Evolutionary conservation across 139 green algal species (phyloP), one percentile per base, ranked within the genome.

Genomic region (Mychonastes homosphaera): DNA sequence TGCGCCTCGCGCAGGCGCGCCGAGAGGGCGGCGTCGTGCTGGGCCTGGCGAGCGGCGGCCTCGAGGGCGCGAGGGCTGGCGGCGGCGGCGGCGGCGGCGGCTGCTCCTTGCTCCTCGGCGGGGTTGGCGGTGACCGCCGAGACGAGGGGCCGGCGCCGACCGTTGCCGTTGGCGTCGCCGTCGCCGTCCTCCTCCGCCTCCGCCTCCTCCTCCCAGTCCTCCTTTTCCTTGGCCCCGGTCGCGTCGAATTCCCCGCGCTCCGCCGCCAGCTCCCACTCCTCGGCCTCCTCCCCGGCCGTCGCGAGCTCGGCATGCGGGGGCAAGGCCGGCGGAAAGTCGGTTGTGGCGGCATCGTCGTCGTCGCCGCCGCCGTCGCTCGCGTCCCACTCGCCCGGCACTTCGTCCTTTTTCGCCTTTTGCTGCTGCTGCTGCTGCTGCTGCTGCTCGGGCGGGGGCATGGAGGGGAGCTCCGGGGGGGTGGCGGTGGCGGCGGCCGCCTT

Each of bases 211-310:
- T 47, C 36, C 27, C 48, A 47, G 6, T 18, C 5, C 58, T 30
- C 48, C 58, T 29, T 27, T 46, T 56, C 46, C 46, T 57, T 33
- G n/a, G 41, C 57, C 16, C 3, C 46, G 16, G 45, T 16, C 15
- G n/a, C n/a, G 26, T 49, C 33, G 3, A 50, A 45, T 24, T 53
- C 36, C 9, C 59, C 59, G 7, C 43, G 23, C 3, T 51, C 50
- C n/a, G 48, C 61, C 21, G 61, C 61, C n/a, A 67, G 32, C 40
- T 52, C 21, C 61, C 61, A 67, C 29, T 67, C 61, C 33, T 67
- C 61, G n/a, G 61, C 61, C 53, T 67, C 61, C 23, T 67, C 47
- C 10, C 47, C 47, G 6, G 47, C 47, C 6, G 47, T 55, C 15
- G 27, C 24, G 6, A 7, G 24, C 47, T 55, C 61, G 4, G 46